Evolutionary conservation across 1,139 yeast genomes (phyloP), one percentile per base, ranked within the genome.

Genomic region (Kodamaea suecica): DNA sequence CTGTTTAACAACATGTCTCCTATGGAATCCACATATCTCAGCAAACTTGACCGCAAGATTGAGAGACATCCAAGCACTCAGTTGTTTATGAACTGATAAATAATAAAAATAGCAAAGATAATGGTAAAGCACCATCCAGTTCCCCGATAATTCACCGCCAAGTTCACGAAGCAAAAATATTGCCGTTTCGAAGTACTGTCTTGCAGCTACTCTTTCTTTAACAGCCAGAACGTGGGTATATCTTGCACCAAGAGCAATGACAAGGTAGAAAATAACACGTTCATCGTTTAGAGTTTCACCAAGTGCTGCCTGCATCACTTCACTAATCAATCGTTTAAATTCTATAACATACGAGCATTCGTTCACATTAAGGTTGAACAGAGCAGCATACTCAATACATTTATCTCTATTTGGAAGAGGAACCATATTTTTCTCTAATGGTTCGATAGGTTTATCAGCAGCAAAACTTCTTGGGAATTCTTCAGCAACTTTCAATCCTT

Each of bases 61-160:
- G 19, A 40, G 17, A 9, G 25, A 16, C 14, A 38, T 54, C 72
- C 75, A 71, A 3, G 71, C 62, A 0, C 67, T 57, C 36, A 61
- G 58, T 35, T 61, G 57, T 30, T 58, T 54, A 11, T 64, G 58
- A 7, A 55, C 52, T n/a, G 55, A 43, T 33, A 61, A 65, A 38
- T 66, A 61, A 40, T 55, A 67, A 41, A 63, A 57, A 39, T 51
- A 60, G 15, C 60, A 50, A 23, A 70, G 46, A 28, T 61, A 49
- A 39, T 68, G 56, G n/a, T 60, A 59, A 36, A 67, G 63, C 3
- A 67, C 66, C 23, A 62, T 47, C 72, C 73, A 67, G 13, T 65
- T 38, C 8, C 37, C 31, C 12, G 17, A 27, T 27, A 38, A 33
- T 21, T 35, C 35, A n/a, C 35, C 29, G 15, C 36, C 36, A 15